These are phyloP conservation scores for Salix koriyanagi DNA, from an alignment of 345 rosid species.

Conservation along the genomic window DNA sequence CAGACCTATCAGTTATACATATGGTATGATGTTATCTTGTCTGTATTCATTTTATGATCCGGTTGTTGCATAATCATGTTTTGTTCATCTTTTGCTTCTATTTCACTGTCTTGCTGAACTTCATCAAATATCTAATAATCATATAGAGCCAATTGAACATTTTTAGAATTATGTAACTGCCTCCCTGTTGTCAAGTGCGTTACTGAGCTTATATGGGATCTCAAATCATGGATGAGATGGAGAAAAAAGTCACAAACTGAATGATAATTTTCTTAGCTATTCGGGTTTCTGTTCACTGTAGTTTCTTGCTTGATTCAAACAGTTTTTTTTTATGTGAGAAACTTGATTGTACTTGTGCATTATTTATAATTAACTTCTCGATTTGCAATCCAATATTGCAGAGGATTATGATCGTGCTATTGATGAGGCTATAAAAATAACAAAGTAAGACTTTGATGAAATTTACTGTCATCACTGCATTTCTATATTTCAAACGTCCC, in stretches of 20 bases:
- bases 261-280: neutral
- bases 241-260: neutral
- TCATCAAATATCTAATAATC: neutral
- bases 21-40: constrained; percentile 42
- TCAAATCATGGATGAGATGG: neutral
- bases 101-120: neutral
- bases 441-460: constrained; percentile 47
- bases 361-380: neutral
- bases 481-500: neutral
- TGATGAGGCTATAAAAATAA: constrained; percentile 54
- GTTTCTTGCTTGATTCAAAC: neutral
- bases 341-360: neutral
- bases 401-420: constrained; percentile 74
- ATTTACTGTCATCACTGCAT: neutral
- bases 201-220: neutral
- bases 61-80: neutral
- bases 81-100: neutral
- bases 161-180: neutral
- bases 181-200: neutral
- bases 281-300: neutral
- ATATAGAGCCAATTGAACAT: neutral
- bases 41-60: constrained; percentile 5
- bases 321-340: neutral
- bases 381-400: constrained; percentile 31
- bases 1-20: constrained; percentile 58